These are phyloP conservation scores for Ophiocordyceps sinensis DNA, from an alignment of 2,329 filamentous ascomycete genomes.

Conservation along the genomic window DNA sequence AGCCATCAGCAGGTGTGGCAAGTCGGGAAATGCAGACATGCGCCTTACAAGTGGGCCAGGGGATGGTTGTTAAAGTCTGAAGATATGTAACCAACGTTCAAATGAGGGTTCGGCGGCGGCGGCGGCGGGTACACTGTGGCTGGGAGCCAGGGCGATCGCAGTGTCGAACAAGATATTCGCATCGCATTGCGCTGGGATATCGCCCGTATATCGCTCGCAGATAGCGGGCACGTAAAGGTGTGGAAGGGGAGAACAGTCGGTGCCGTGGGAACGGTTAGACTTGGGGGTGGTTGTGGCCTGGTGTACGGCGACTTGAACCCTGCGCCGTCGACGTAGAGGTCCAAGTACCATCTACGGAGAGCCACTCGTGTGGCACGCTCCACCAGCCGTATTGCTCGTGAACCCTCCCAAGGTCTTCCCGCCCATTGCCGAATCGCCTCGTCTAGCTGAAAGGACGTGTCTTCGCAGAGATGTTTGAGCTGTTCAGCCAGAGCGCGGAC, in stretches of 20 bases:
- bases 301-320: conserved; percentile 45
- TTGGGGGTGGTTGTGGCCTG: conserved; percentile 58
- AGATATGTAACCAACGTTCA: conserved; percentile 93
- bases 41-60: conserved; percentile 63
- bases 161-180: conserved; percentile 80
- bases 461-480: conserved; percentile 24
- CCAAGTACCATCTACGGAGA: conserved; percentile 77
- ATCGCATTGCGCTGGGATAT: conserved; percentile 93
- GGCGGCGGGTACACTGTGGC: conserved; percentile 72
- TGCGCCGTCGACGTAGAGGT: conserved; percentile 52
- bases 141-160: conserved; percentile 78
- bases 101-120: conserved; percentile 59
- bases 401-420: conserved; percentile 74
- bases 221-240: conserved; percentile 89
- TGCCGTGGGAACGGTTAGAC: conserved; percentile 66
- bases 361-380: conserved; percentile 70
- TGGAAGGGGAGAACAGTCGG: conserved; percentile 95
- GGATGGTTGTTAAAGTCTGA: conserved; percentile 99
- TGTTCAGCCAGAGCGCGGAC: conserved; percentile 36
- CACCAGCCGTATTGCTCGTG: conserved; percentile 65
- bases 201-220: conserved; percentile 77
- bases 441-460: conserved; percentile 21
- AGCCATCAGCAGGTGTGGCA: not conserved
- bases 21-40: not conserved
- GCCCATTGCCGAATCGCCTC: conserved; percentile 44